These are phyloP conservation scores for Mortierella sp. DNA, from an alignment of 371 early-diverging fungal genomes.

Conservation along the genomic window DNA sequence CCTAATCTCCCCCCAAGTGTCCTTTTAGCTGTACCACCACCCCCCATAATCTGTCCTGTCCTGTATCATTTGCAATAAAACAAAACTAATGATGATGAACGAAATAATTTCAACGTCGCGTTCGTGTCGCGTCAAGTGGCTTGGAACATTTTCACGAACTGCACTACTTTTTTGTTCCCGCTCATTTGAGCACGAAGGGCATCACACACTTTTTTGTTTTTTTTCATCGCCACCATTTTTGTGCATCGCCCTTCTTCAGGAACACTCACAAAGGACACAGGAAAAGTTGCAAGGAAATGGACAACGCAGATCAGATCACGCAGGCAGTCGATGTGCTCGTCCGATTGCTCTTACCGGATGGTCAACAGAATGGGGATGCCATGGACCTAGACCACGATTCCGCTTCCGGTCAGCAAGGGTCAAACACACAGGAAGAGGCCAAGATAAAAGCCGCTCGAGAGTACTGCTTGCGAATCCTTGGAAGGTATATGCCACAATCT, in stretches of 20 bases:
- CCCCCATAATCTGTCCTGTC: no score
- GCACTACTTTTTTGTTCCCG: neutral
- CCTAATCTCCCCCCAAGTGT: neutral
- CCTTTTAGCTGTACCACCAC: no score
- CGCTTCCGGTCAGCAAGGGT: neutral
- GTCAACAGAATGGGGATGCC: slow-evolving; percentile 4
- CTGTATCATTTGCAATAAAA: neutral
- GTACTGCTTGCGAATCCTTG: slow-evolving; percentile 60
- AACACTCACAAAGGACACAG: neutral
- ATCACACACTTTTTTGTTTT: no score
- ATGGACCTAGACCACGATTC: slow-evolving; percentile 43
- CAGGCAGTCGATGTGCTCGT: slow-evolving; percentile 45
- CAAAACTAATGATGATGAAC: neutral
- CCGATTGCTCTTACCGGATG: slow-evolving; percentile 23
- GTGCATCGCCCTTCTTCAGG: slow-evolving; percentile 7
- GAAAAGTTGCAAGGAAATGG: slow-evolving; percentile 31
- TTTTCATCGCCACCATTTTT: neutral
- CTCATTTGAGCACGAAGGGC: neutral
- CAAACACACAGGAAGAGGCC: slow-evolving; percentile 24
- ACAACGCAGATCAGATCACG: slow-evolving; percentile 38
- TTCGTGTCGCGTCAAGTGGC: neutral
- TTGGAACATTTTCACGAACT: neutral
- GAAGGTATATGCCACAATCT: no score
- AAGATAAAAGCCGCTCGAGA: slow-evolving; percentile 55
- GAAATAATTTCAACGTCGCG: neutral